Evolutionary conservation across 164 flowering plant species (phyloP).

Genomic region (Chloranthus sessilifolius): DNA sequence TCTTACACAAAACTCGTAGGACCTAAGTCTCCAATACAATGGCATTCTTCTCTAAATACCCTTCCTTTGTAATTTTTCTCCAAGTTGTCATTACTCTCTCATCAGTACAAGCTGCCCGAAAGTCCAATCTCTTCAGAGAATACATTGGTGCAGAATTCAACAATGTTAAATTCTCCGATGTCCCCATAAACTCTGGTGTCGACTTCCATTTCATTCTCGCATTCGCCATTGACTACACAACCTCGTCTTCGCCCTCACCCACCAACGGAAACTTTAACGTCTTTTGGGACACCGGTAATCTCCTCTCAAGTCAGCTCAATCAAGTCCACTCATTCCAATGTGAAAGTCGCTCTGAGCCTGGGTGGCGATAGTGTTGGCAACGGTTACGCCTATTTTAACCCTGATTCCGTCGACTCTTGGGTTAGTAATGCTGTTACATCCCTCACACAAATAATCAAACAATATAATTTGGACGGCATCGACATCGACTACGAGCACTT

Average conservation of each 20-base stretch:
- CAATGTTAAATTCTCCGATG: slow-evolving; percentile 45
- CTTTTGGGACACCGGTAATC: slow-evolving; percentile 50
- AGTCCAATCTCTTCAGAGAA: slow-evolving; percentile 34
- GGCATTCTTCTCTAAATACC: slow-evolving; percentile 12
- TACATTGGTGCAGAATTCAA: slow-evolving; percentile 64
- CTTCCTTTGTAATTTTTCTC: slow-evolving; percentile 14
- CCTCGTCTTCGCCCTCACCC: slow-evolving; percentile 37
- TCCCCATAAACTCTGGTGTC: slow-evolving; percentile 39
- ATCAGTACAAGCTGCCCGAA: slow-evolving; percentile 19
- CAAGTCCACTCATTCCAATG: slow-evolving; percentile 35
- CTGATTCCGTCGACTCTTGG: slow-evolving; percentile 45
- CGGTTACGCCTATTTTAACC: slow-evolving; percentile 32
- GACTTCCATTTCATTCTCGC: slow-evolving; percentile 69
- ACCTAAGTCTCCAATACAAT: slow-evolving; percentile 10
- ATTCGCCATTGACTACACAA: slow-evolving; percentile 60
- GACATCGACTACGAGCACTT: slow-evolving; percentile 61
- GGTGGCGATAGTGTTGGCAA: slow-evolving; percentile 43
- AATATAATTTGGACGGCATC: slow-evolving; percentile 42
- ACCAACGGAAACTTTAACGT: slow-evolving; percentile 57
- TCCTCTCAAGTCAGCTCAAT: slow-evolving; percentile 38
- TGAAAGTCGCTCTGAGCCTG: slow-evolving; percentile 48
- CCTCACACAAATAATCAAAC: slow-evolving; percentile 37
- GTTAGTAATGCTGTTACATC: slow-evolving; percentile 61
- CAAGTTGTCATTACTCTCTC: slow-evolving; percentile 15
- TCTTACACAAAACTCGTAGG: not conserved